Evolutionary conservation across 1,284 basidiomycete species (phyloP), one percentile per base, ranked within the genome.

Genomic region (Vanrija pseudolonga): DNA sequence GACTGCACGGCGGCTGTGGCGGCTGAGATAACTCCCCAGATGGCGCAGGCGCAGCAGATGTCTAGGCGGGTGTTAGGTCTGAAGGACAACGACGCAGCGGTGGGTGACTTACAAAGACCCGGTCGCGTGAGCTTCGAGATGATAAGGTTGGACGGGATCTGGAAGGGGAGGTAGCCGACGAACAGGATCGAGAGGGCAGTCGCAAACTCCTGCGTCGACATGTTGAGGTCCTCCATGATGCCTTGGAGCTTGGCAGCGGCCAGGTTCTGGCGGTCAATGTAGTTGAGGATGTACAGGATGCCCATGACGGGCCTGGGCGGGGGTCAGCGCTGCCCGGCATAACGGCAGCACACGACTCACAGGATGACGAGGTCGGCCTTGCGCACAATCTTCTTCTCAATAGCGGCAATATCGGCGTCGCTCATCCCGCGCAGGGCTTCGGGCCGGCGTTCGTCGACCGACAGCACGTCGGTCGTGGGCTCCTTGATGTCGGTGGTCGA

Each of bases 131-230:
- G 50, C 5, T 45, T 24, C 3, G 60, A 39, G 53, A 69, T 65
- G 49, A 72, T 43, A 4, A 50, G 17, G 53, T 61, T 45, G 38
- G 45, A 47, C 4, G 45, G 49, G 40, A 51, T 36, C 22, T 51
- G 53, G 26, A 26, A 26, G 7, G 26, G 26, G 7, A 26, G 28
- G 32, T 48, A 42, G 20, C 63, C 36, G 71, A 63, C 74, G 47
- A 64, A 78, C 4, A 78, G 69, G 47, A 79, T 69, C 1, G 72
- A 67, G 22, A 78, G 60, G 4, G 69, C 65, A 0, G 71, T 71
- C n/a, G 67, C 64, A 48, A 69, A 74, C 41, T 71, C 56, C n/a
- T 60, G 55, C 6, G 58, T 61, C 6, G 56, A 36, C 56, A 71
- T 63, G 51, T 62, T 37, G 19, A 71, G 60, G 44, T 71, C 69